Base-by-base conservation (phyloP, 2,329 filamentous ascomycete genomes). In the Alternaria burnsii region DNA sequence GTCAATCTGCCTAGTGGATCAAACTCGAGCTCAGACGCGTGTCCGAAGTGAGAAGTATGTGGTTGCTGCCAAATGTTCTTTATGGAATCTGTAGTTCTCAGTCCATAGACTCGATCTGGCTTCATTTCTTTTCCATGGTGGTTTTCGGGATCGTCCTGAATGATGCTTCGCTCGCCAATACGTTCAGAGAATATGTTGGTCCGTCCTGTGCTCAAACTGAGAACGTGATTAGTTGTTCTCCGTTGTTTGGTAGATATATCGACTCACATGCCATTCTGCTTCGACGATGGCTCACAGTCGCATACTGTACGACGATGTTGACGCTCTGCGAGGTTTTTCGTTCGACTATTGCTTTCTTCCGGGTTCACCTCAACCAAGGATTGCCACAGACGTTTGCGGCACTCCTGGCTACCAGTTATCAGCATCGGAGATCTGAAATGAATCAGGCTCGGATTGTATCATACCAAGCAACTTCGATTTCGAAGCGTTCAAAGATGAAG, bases 381-480 rank as follows among this genome's bases (percentile, higher is more conserved):
- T 53, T 32, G 11, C 51, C 40, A 53, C 40, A 36, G 51, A 42
- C 51, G 51, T 43, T 32, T 53, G 12, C 51, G 40, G 14, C 51
- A 53, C 18, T 32, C n/a, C 18, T 53, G 18, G 28, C 51, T 53
- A 36, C 28, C 14, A 5, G 8, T 18, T 2, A 24, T 53, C 16
- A 53, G 51, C 14, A 24, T 43, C 8, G 34, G 12, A 14, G 24
- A 12, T 53, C 3, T 53, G 12, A 14, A 24, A 12, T 9, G 26
- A 18, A 53, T 53, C 55, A 14, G 65, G 52, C 28, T 58, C 48
- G 18, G 61, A 66, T 41, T 58, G 26, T 16, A 62, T 28, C 54
- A 48, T 34, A 70, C 67, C 63, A 70, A 4, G 59, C 51, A 22
- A 70, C 67, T 47, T 70, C 63, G 24, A 67, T 59, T 9, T 67